A percentile compares a stretch with the other conserved stretches of the same genome.
phyloP scores from a whole-genome alignment of 1,284 basidiomycete genomes.

The Ceratobasidium sp. region DNA sequence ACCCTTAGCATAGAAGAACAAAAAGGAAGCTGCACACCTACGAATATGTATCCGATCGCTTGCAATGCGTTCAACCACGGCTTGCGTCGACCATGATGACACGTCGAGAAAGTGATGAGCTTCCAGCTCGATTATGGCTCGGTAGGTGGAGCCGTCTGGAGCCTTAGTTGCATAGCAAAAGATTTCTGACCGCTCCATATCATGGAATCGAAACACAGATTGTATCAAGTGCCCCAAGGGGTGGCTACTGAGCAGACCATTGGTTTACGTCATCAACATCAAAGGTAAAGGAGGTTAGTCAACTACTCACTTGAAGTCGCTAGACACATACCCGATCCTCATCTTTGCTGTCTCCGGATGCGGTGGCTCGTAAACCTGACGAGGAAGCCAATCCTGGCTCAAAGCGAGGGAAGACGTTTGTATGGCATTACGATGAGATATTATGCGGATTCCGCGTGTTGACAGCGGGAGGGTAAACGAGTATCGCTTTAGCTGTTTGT shows the following conservation, averaged over 20 bases:
- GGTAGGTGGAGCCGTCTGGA: conserved; percentile 66
- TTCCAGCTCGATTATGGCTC: conserved; percentile 65
- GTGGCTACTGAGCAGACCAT: conserved; percentile 62
- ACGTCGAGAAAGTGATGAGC: conserved; percentile 67
- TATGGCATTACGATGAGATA: conserved; percentile 70
- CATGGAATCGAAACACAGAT: conserved; percentile 69
- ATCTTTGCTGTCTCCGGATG: conserved; percentile 61
- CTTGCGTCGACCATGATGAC: conserved; percentile 62
- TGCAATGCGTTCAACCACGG: conserved; percentile 62
- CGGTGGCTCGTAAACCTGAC: conserved; percentile 66
- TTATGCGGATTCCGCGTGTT: conserved; percentile 65
- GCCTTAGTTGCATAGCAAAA: conserved; percentile 69
- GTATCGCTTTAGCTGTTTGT: conserved; percentile 29
- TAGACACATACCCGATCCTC: conserved; percentile 71
- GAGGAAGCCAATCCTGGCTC: conserved; percentile 64
- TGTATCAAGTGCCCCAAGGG: conserved; percentile 74
- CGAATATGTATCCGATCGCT: conserved; percentile 68
- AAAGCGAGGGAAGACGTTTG: conserved; percentile 66
- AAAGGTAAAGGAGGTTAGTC: neutral
- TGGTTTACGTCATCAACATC: conserved; percentile 28
- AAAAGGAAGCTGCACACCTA: conserved; percentile 52
- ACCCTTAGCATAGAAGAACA: conserved; percentile 42
- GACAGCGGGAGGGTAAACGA: conserved; percentile 69
- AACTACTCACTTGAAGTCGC: conserved; percentile 64
- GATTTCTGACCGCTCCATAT: conserved; percentile 63